A percentile compares a stretch with the other conserved stretches of the same genome.
Evolutionary conservation across 108 stramenopile species (phyloP).

Genomic region (Craspedostauros australis): DNA sequence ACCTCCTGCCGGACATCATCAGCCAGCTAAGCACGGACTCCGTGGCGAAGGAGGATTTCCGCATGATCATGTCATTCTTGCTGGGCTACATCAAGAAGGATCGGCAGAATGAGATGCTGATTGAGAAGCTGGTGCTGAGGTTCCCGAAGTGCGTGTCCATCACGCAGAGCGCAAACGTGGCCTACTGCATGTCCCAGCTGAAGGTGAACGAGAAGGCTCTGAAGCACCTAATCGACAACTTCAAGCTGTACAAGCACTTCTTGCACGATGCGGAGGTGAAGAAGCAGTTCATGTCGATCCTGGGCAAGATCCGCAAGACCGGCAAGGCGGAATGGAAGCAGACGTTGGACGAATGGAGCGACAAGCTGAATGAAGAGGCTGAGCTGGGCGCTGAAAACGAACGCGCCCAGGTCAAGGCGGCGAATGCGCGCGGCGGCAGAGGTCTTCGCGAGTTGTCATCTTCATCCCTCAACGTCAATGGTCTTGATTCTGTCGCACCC

Average conservation of each 20-base stretch:
- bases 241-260: conserved; percentile 86
- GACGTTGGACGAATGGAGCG: conserved; percentile 81
- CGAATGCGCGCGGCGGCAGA: no score
- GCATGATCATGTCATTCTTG: conserved; percentile 87
- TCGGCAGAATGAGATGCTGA: conserved; percentile 84
- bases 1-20: conserved; percentile 96
- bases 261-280: conserved; percentile 88
- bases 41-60: conserved; percentile 72
- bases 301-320: conserved; percentile 80
- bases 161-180: conserved; percentile 77
- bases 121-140: conserved; percentile 91
- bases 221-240: conserved; percentile 78
- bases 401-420: conserved; percentile 58
- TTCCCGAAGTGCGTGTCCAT: conserved; percentile 73
- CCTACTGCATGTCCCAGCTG: conserved; percentile 91
- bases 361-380: conserved; percentile 58
- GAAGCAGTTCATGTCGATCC: conserved; percentile 61
- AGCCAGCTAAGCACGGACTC: conserved; percentile 75
- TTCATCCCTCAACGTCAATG: no score
- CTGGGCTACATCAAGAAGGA: conserved; percentile 96
- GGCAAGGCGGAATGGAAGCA: conserved; percentile 74
- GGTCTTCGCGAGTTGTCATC: no score
- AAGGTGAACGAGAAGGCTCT: conserved; percentile 84
- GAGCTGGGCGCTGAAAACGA: conserved; percentile 55
- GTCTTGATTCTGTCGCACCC: no score